Base-by-base conservation (phyloP, 768 basidiomycete species). In the Suillus cothurnatus region DNA sequence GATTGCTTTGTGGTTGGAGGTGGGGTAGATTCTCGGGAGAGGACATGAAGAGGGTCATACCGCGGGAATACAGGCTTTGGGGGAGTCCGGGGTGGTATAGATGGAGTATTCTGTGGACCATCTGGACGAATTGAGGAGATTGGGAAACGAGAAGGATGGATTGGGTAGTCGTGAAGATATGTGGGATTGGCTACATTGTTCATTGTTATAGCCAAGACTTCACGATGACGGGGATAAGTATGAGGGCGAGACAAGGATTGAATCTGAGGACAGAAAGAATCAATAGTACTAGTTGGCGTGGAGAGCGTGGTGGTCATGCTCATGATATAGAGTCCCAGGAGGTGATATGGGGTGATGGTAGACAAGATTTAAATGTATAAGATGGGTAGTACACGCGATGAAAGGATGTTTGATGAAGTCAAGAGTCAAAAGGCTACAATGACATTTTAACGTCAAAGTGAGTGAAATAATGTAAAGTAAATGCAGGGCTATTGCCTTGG, bases 121-220 rank as follows among this genome's bases (percentile, higher is more conserved):
- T 72, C 73, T 66, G 70, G 74, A 49, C 83, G 83, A 55, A 78
- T 55, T 58, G 78, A 76, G 32, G 81, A 82, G 66, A 74, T 74
- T 62, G 79, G 78, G 61, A 77, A 83, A 61, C 74, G 72, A 65
- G 68, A 67, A 61, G 26, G 26, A 41, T 59, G 58, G 12, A 41
- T 19, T 26, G 53, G 21, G 31, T 32, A 55, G 53, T 59, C 58
- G 26, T 23, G 17, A 14, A 41, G 11, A 59, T 59, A 41, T 39
- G 19, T 28, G 28, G 58, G 19, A 6, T 21, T 21, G 1, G 58
- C 6, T 12, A 59, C 26, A 36, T 59, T 59, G 39, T 59, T 59
- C 58, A 59, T 59, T 19, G 58, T 59, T 59, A 59, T 59, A 31
- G 58, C 58, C 26, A 59, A n/a, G 3, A 43, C 39, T 19, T 59